Conservation (phyloP, 1,139 yeast genomes). For the Diutina mesorugosa region DNA sequence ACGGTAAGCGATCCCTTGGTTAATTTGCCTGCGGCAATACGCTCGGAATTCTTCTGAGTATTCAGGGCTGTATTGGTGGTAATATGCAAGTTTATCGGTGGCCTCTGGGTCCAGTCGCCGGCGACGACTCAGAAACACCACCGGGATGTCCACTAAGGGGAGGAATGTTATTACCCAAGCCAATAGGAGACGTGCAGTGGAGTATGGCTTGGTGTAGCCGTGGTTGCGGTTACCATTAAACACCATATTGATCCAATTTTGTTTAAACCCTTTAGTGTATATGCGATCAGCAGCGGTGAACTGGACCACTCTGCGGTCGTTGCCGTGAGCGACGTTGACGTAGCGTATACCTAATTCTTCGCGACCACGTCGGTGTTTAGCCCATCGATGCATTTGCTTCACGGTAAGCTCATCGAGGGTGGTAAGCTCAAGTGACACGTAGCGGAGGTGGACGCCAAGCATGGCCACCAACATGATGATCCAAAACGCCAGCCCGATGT, state of each 20-base stretch:
- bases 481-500: conserved; percentile 28
- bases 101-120: not conserved
- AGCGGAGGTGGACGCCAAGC: conserved; percentile 20
- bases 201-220: not conserved
- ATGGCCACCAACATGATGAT: conserved; percentile 27
- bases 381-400: conserved; percentile 11
- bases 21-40: not conserved
- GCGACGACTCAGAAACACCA: not conserved
- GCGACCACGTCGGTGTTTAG: conserved; percentile 7
- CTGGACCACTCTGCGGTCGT: conserved; percentile 18
- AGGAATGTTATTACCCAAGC: not conserved
- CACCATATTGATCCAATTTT: conserved; percentile 23
- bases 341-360: conserved; percentile 19
- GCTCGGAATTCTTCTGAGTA: not conserved
- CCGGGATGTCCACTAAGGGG: not conserved
- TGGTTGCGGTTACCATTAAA: conserved; percentile 13
- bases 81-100: not conserved
- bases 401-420: conserved; percentile 26
- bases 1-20: not conserved
- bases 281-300: conserved; percentile 14
- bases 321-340: conserved; percentile 15
- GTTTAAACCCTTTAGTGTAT: conserved; percentile 17
- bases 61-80: not conserved
- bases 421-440: conserved; percentile 29
- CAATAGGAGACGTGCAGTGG: not conserved